Conservation (phyloP, 371 early-diverging fungal species). For the Zychaea mexicana region DNA sequence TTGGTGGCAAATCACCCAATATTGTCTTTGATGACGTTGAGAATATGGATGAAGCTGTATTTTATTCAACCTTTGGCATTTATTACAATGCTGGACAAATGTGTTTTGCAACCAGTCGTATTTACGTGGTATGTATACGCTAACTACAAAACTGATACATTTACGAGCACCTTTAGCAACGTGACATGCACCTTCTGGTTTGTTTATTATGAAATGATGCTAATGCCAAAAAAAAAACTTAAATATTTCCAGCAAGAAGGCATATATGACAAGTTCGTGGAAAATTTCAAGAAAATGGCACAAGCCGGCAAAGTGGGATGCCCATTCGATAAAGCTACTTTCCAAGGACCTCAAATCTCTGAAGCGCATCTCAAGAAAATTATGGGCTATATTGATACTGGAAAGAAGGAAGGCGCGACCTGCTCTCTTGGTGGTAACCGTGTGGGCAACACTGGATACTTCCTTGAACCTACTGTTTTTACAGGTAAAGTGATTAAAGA, state of each 20-base stretch:
- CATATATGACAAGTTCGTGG: slow-evolving; percentile 75
- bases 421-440: slow-evolving; percentile 46
- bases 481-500: slow-evolving; percentile 25
- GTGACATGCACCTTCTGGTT: slow-evolving; percentile 54
- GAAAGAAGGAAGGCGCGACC: slow-evolving; percentile 52
- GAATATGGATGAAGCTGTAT: slow-evolving; percentile 70
- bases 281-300: slow-evolving; percentile 60
- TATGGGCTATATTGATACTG: slow-evolving; percentile 51
- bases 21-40: slow-evolving; percentile 92
- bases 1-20: slow-evolving; percentile 89
- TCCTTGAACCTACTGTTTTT: slow-evolving; percentile 51
- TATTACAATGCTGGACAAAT: slow-evolving; percentile 83
- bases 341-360: slow-evolving; percentile 81
- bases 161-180: no score
- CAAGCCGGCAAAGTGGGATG: slow-evolving; percentile 60
- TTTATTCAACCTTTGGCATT: slow-evolving; percentile 69
- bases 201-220: slow-evolving; percentile 70
- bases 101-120: no score
- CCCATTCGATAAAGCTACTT: slow-evolving; percentile 54
- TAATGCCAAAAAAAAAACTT: no score
- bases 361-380: slow-evolving; percentile 73
- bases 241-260: slow-evolving; percentile 44
- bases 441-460: slow-evolving; percentile 50
- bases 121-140: background rate
- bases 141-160: background rate